Evolutionary conservation across 305 asterid species (phyloP).

Genomic region (Fraxinus floribunda): DNA sequence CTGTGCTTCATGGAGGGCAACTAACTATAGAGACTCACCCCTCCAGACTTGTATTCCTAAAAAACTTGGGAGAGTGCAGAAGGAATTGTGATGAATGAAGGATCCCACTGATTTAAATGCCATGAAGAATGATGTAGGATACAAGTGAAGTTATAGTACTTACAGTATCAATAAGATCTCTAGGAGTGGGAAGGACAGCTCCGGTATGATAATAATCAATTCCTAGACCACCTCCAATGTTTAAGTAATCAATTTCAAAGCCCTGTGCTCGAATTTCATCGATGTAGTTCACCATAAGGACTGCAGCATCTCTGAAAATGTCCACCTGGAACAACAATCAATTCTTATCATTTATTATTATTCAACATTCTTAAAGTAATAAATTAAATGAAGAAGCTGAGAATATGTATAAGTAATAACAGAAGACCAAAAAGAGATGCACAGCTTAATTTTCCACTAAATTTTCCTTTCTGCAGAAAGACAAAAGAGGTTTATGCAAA

Average conservation of each 20-base stretch:
- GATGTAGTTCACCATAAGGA: constrained; percentile 80
- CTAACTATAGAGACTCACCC: not conserved
- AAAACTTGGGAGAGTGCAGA: not conserved
- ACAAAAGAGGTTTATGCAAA: not conserved
- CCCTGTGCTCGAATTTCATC: constrained; percentile 92
- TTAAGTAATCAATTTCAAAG: constrained; percentile 75
- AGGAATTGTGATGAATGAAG: not conserved
- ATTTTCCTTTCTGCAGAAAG: not conserved
- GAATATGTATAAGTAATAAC: not conserved
- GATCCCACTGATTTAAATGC: not conserved
- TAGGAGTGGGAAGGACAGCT: constrained; percentile 83
- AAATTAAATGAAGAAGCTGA: not conserved
- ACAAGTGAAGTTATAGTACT: constrained; percentile 25
- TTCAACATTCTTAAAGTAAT: not conserved
- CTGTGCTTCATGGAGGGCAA: not conserved
- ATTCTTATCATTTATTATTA: not conserved
- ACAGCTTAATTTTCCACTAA: not conserved
- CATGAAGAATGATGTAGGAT: not conserved
- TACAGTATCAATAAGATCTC: constrained; percentile 86
- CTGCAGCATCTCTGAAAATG: constrained; percentile 96
- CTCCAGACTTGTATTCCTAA: not conserved
- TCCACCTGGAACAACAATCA: constrained; percentile 62
- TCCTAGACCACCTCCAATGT: constrained; percentile 97
- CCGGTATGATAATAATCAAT: constrained; percentile 90
- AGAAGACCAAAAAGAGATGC: not conserved